Evolutionary conservation across 2,329 filamentous ascomycete genomes (phyloP), one percentile per base, ranked within the genome.

Genomic region (Xylariaceae sp.): DNA sequence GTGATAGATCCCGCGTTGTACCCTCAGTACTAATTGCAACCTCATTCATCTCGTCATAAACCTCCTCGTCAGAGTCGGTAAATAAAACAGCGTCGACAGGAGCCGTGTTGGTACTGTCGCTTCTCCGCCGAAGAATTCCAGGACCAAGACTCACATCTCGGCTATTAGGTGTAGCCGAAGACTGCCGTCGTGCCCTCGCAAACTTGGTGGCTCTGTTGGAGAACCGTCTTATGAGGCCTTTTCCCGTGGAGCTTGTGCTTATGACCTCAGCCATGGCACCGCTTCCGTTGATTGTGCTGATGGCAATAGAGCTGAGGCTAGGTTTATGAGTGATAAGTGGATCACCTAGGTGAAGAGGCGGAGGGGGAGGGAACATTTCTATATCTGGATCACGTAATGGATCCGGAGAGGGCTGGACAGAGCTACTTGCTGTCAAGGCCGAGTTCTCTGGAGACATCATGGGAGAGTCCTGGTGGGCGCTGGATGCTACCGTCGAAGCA

Each of bases 121-220:
- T 97, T 61, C 92, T 86, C 53, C 91, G 83, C 58, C 93, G 86
- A 72, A 96, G 84, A 46, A 96, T 89, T 50, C 92, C 88, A 1
- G 94, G 94, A 0, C 94, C 94, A 21, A 92, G 87, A 68, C 92
- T 97, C 57, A 89, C 87, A 67, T 97, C 92, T 35, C 92, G 86
- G 69, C 88, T 91, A 56, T 86, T 85, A 16, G 88, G 83, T 37
- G 88, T 83, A 1, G 87, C 87, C 2, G 90, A 92, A 13, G 91
- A 95, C 57, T 88, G 87, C 57, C 92, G 83, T 58, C 92, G 85
- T 55, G 87, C 81, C 32, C 73, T 74, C 69, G 85, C 70, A 78
- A 87, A 74, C 81, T 86, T 72, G 84, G 87, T 85, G 5, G 92
- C 91, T 57, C 88, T 86, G 64, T 89, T 90, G 26, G 94, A 97